Evolutionary conservation across 305 asterid genomes (phyloP), one percentile per base, ranked within the genome.

Genomic region (Coffea humblotiana): DNA sequence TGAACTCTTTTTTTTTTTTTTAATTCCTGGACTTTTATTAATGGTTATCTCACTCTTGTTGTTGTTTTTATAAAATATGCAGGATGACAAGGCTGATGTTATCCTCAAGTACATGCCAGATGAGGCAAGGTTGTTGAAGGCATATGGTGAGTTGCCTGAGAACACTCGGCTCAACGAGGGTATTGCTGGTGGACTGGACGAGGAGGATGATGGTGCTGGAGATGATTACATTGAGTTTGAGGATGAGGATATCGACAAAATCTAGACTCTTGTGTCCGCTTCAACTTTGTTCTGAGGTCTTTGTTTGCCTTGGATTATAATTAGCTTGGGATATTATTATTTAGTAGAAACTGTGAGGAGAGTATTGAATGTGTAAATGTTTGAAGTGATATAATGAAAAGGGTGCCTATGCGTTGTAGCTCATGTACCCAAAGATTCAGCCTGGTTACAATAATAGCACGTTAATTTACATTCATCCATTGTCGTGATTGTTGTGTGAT

Each of bases 71-170:
- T 32, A 16, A 13, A 27, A 40, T 51, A 9, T 76, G 35, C 83
- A 95, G 97, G 98, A 95, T 82, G 98, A 95, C 51, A 95, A 95
- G 88, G 98, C 98, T 63, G 98, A 95, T 74, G 97, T 92, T 14
- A 93, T 95, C 75, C 86, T 93, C 78, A 95, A 95, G 86, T 95
- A 93, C 87, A 93, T 95, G 98, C 92, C 98, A 0, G 96, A 95
- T 64, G 98, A 95, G 80, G 98, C 98, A 6, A 92, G 98, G 88
- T 80, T 95, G 80, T 79, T 95, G 90, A 95, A 94, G 88, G 97
- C 97, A 12, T 90, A 91, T 13, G 95, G 95, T 72, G 97, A 92
- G 86, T 80, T 92, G 83, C 97, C 97, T 4, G 97, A 92, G 87
- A 91, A 43, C 88, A 92, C 89, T 23, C 88, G 93, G 90, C 93